Percentiles rank a stretch among this genome's conserved stretches.
Conservation (phyloP, 345 rosid genomes). For the Brassica carinata region DNA sequence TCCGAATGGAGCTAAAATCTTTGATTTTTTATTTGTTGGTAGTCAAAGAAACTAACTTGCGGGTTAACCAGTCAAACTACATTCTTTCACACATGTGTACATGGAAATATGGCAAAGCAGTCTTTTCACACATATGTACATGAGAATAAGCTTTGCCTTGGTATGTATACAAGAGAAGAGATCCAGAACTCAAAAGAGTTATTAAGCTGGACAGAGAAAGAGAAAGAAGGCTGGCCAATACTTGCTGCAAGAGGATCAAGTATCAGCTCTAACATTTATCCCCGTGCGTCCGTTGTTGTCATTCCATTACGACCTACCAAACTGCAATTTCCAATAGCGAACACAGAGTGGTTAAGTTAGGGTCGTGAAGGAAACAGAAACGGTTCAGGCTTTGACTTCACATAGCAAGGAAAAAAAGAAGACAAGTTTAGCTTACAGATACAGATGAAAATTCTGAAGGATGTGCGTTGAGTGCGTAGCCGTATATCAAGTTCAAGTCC, state of each 20-base stretch:
- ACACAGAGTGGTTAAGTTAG: not conserved
- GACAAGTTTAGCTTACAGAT: constrained; percentile 52
- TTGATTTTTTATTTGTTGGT: too few relatives aligned
- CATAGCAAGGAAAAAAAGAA: not conserved
- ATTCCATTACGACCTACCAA: constrained; percentile 94
- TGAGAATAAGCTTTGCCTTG: not conserved
- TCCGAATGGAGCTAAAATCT: too few relatives aligned
- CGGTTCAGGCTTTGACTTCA: not conserved
- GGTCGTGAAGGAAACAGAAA: not conserved
- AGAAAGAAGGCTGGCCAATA: constrained; percentile 62
- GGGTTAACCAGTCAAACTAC: too few relatives aligned
- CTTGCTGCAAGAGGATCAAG: constrained; percentile 50
- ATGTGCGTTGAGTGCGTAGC: constrained; percentile 58
- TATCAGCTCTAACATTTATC: constrained; percentile 71
- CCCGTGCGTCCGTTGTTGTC: constrained; percentile 85
- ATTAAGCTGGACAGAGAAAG: constrained; percentile 72
- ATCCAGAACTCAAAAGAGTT: constrained; percentile 77
- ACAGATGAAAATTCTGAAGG: constrained; percentile 80
- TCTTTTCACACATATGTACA: constrained; percentile 1
- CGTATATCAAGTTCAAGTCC: constrained; percentile 71
- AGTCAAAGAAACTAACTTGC: too few relatives aligned
- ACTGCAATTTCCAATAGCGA: constrained; percentile 46
- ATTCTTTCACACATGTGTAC: not conserved
- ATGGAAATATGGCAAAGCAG: not conserved
- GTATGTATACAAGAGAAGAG: not conserved